phyloP scores from a whole-genome alignment of 202 grass and related monocot species.

The Schoenoplectus triqueter region DNA sequence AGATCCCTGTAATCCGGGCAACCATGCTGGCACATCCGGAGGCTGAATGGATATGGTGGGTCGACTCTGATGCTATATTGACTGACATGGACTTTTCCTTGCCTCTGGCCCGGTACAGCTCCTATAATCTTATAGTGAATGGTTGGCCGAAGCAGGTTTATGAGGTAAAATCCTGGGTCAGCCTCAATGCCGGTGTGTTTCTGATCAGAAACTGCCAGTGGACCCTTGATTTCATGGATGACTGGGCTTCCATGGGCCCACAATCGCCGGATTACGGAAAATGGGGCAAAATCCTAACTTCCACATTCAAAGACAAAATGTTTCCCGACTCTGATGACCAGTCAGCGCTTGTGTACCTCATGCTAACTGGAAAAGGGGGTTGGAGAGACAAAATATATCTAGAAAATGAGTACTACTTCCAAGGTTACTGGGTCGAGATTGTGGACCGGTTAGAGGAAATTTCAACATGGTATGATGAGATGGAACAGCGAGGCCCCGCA shows the following conservation, averaged over 20 bases:
- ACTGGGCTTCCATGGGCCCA: conserved; percentile 76
- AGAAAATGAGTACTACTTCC: conserved; percentile 67
- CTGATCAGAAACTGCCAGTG: conserved; percentile 91
- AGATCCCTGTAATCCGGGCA: conserved; percentile 64
- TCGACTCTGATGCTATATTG: conserved; percentile 90
- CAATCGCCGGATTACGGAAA: conserved; percentile 54
- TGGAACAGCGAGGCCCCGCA: conserved; percentile 45
- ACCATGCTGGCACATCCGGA: conserved; percentile 90
- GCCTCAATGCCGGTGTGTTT: conserved; percentile 89
- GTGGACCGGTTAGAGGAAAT: conserved; percentile 61
- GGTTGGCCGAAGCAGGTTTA: conserved; percentile 69
- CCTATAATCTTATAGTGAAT: conserved; percentile 72
- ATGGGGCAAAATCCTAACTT: conserved; percentile 65
- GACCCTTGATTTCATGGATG: conserved; percentile 81
- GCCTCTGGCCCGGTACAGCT: conserved; percentile 51
- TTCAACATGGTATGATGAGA: conserved; percentile 46
- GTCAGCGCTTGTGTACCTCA: conserved; percentile 84
- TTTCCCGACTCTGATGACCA: conserved; percentile 84
- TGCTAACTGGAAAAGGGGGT: conserved; percentile 42
- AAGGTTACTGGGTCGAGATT: conserved; percentile 88
- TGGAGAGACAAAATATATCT: conserved; percentile 72
- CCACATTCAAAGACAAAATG: conserved; percentile 69
- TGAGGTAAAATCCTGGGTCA: conserved; percentile 58
- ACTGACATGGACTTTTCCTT: conserved; percentile 89
- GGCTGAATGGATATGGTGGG: conserved; percentile 93